A percentile compares a stretch with the other conserved stretches of the same genome.
Evolutionary conservation across 2,329 filamentous ascomycete genomes (phyloP).

Genomic region (Plenodomus biglobosus): DNA sequence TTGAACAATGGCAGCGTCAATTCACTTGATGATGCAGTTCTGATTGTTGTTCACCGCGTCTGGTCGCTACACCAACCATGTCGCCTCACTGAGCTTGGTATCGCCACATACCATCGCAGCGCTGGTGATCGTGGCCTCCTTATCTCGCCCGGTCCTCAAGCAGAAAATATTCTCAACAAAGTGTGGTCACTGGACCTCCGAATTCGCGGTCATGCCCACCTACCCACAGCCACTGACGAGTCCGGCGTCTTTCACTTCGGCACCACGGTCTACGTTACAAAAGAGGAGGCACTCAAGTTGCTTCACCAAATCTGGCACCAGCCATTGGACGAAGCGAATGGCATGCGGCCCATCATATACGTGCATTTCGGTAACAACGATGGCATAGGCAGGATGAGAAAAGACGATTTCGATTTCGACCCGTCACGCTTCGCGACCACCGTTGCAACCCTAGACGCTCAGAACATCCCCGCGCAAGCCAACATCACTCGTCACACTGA

Average conservation of each 20-base stretch:
- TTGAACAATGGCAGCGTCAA: constrained; percentile 1
- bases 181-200: constrained; percentile 19
- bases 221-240: constrained; percentile 1
- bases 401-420: constrained; percentile 13
- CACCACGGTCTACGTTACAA: constrained; percentile 9
- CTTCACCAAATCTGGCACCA: constrained; percentile 17
- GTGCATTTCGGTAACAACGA: constrained; percentile 12
- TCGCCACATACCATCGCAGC: constrained; percentile 14
- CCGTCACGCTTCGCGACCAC: constrained; percentile 9
- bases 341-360: constrained; percentile 19
- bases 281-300: constrained; percentile 7
- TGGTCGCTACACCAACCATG: constrained; percentile 11
- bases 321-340: constrained; percentile 12
- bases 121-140: constrained; percentile 1
- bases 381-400: constrained; percentile 2
- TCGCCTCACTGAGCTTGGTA: constrained; percentile 17
- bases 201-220: constrained; percentile 11
- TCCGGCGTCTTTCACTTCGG: constrained; percentile 19
- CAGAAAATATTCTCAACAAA: constrained; percentile 12
- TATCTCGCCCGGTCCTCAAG: constrained; percentile 12
- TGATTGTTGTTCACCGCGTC: constrained; percentile 15
- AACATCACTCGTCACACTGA: constrained; percentile 6
- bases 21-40: constrained; percentile 12
- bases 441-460: constrained; percentile 17
- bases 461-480: constrained; percentile 12